Conservation (phyloP, 108 stramenopile species). For the Cyclotella choctawhatcheeana region DNA sequence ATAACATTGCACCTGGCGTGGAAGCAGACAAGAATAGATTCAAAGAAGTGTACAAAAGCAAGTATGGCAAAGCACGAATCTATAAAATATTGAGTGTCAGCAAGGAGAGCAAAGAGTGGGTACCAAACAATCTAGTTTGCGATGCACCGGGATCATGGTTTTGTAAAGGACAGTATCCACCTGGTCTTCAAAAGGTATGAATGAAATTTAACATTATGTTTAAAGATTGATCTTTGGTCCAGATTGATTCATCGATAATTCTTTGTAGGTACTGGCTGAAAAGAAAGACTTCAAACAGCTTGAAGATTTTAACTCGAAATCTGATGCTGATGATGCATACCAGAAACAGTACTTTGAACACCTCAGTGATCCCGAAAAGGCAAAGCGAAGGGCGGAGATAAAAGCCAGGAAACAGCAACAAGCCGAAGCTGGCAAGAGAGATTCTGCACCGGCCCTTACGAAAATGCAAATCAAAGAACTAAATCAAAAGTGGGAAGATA, state of each 20-base stretch:
- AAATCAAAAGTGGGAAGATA: slow-evolving; percentile 78
- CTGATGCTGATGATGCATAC: slow-evolving; percentile 71
- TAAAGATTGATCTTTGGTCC: too few species aligned
- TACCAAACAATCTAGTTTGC: slow-evolving; percentile 82
- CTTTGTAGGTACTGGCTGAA: slow-evolving; percentile 58
- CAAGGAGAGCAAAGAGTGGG: slow-evolving; percentile 90
- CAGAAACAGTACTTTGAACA: slow-evolving; percentile 87
- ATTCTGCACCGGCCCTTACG: slow-evolving; percentile 26
- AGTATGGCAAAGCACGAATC: slow-evolving; percentile 97
- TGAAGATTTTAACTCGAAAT: slow-evolving; percentile 90
- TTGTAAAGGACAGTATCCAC: slow-evolving; percentile 92
- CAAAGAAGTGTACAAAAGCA: slow-evolving; percentile 90
- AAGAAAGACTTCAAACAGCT: slow-evolving; percentile 89
- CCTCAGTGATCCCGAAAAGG: slow-evolving; percentile 61
- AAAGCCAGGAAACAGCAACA: slow-evolving; percentile 27
- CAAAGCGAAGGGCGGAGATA: slow-evolving; percentile 33
- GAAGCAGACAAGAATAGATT: slow-evolving; percentile 69
- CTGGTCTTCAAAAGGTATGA: slow-evolving; percentile 75
- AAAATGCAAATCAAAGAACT: slow-evolving; percentile 66
- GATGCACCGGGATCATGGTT: slow-evolving; percentile 90
- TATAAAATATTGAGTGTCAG: slow-evolving; percentile 92
- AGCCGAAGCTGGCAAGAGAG: neutral
- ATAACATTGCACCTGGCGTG: slow-evolving; percentile 74
- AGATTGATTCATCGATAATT: slow-evolving; percentile 1
- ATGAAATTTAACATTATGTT: neutral